Evolutionary conservation across 2,329 filamentous ascomycete species (phyloP), one percentile per base, ranked within the genome.

Genomic region (Aspergillus fructus): DNA sequence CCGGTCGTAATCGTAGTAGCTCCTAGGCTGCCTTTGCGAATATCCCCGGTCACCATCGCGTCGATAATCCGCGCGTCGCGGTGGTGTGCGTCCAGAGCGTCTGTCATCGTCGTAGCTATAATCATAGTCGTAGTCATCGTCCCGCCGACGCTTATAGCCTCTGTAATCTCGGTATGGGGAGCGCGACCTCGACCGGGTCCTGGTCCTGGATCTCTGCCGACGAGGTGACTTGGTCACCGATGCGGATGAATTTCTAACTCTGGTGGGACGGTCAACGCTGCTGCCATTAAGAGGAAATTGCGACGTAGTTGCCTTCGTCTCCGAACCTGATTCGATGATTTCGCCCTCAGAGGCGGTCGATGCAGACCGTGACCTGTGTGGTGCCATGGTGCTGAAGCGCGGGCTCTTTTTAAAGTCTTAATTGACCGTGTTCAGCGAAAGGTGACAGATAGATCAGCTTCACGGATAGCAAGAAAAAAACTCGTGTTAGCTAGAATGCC

Each of bases 221-320:
- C 81, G 76, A 85, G 84, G 84, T 62, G 85, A 85, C 71, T 61
- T 67, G 64, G 65, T 70, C 71, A 78, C 73, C 71, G 84, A 83
- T 67, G 78, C 72, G 62, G 72, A 69, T 67, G 76, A 70, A 68
- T 68, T 68, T 81, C 83, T 85, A 79, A 78, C 83, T 93, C 91
- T 96, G 89, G 89, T 85, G 83, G 83, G 86, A 85, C 89, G 89
- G 91, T 96, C 90, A 96, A 96, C 88, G 85, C 84, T 87, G 85
- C 81, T 87, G 88, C 86, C 84, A 84, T 87, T 85, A 83, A 84
- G 79, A 77, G 83, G 83, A 83, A 83, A 81, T 83, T 87, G 85
- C 87, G 89, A 81, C 78, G 77, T 88, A 90, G 89, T 90, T 94
- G 91, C 90, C 91, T 94, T 94, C 76, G 71, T 76, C 79, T 85